phyloP scores from a whole-genome alignment of 768 basidiomycete genomes.

The Hygrophorus russula region DNA sequence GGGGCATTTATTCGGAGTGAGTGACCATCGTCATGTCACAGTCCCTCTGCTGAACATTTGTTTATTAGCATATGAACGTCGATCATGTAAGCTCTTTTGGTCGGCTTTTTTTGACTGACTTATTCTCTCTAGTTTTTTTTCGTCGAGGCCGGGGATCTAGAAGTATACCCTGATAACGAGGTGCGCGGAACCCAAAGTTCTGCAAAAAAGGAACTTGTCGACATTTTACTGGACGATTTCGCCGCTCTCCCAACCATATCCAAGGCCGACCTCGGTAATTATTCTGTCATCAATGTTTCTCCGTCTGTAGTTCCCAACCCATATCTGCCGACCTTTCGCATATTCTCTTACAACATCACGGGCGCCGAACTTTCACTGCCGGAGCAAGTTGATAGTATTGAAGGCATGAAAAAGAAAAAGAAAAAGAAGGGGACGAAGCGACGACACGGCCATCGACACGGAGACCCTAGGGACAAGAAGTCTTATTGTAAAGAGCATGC shows the following conservation, averaged over 20 bases:
- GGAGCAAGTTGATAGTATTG: neutral
- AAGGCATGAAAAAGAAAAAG: too few relatives aligned
- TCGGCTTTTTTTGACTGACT: conserved; percentile 5
- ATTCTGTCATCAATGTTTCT: conserved; percentile 67
- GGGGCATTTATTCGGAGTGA: conserved; percentile 75
- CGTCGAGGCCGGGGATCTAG: conserved; percentile 44
- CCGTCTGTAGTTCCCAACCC: conserved; percentile 83
- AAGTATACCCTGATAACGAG: conserved; percentile 4
- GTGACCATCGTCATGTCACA: conserved; percentile 12
- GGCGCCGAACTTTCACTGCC: conserved; percentile 13
- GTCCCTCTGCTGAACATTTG: conserved; percentile 8
- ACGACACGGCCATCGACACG: conserved; percentile 39
- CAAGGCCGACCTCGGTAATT: conserved; percentile 48
- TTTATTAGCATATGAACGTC: conserved; percentile 16
- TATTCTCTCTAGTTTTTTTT: conserved; percentile 38
- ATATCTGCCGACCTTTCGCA: conserved; percentile 69
- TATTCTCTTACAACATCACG: conserved; percentile 75
- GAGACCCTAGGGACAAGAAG: conserved; percentile 33
- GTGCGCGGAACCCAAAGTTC: neutral
- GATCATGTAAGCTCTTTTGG: conserved; percentile 51
- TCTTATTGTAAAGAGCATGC: conserved; percentile 40
- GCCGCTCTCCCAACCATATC: conserved; percentile 42
- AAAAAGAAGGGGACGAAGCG: conserved; percentile 17
- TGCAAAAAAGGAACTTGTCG: conserved; percentile 31
- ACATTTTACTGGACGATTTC: conserved; percentile 57